Evolutionary conservation across 2,329 filamentous ascomycete genomes (phyloP), one percentile per base, ranked within the genome.

Genomic region (Venturia pyrina): DNA sequence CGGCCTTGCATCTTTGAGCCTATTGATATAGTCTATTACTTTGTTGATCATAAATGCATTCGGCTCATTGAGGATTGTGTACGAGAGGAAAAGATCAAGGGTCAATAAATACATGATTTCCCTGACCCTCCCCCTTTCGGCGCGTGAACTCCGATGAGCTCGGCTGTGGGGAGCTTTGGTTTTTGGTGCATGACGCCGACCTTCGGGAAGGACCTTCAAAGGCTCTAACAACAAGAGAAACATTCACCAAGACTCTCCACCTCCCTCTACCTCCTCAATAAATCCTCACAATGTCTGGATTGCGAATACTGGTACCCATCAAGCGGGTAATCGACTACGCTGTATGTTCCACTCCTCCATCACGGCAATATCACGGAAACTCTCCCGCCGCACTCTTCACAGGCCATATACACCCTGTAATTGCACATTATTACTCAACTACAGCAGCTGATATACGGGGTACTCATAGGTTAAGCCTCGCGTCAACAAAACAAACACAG

Each of bases 401-500:
- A 43, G 28, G 64, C 60, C 63, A 40, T 68, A 43, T 65, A 40
- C 67, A 40, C 48, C 59, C 34, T 60, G 56, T 44, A 56, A 63
- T 46, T 17, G 46, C 56, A 65, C 50, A 19, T 13, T 19, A 50
- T 13, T 43, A 57, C 32, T 46, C 19, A 62, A 53, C 50, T 60
- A 21, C 7, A 32, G 15, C 60, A 56, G 57, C 68, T 69, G 62
- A 69, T 60, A 28, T 40, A 21, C 15, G 19, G 5, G 46, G 13
- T 32, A 28, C 62, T 8, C 40, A 64, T 70, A 88, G 86, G 81
- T 88, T 80, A 89, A 88, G 79, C 87, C 87, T 64, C 85, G 86
- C 70, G 85, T 89, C 74, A 89, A 88, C 80, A 86, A 87, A 71
- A 76, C 87, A 69, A 83, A 86, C 79, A 97, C 93, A 68, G 93